Conservation (phyloP, 345 rosid species). For the Euphorbia pulcherrima region DNA sequence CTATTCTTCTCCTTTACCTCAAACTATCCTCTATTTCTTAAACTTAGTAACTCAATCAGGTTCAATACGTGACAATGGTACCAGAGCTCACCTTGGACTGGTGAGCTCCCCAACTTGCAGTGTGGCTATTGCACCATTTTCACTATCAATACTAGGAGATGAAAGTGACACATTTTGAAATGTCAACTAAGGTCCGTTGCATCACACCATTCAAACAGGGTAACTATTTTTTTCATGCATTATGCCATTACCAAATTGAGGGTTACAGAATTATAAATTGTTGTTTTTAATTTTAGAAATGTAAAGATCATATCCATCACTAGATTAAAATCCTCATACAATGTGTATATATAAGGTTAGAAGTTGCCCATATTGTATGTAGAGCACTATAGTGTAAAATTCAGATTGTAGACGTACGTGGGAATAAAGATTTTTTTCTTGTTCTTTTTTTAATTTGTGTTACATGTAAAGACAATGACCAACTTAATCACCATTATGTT, state of each 20-base stretch:
- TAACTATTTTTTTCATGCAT: not conserved
- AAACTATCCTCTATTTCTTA: too few relatives aligned
- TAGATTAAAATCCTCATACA: conserved; percentile 2
- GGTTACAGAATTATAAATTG: conserved; percentile 1
- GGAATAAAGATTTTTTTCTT: not conserved
- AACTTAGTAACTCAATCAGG: too few relatives aligned
- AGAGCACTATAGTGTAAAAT: conserved; percentile 3
- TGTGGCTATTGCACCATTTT: conserved; percentile 63
- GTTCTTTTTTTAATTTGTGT: not conserved
- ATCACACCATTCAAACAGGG: not conserved
- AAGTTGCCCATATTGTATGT: conserved; percentile 11
- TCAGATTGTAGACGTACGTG: not conserved
- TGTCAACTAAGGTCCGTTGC: not conserved
- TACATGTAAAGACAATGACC: not conserved
- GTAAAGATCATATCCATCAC: conserved; percentile 7
- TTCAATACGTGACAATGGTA: too few relatives aligned
- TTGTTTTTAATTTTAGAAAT: not conserved
- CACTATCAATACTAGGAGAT: conserved; percentile 53
- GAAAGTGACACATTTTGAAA: conserved; percentile 39
- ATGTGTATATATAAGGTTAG: conserved; percentile 2
- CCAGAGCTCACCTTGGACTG: too few relatives aligned
- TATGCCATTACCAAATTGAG: conserved; percentile 13
- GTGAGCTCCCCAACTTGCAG: conserved; percentile 52
- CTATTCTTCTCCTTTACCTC: too few relatives aligned
- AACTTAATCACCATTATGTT: not conserved